These are phyloP conservation scores for Candida orba DNA, from an alignment of 805 yeast species.

Conservation along the genomic window DNA sequence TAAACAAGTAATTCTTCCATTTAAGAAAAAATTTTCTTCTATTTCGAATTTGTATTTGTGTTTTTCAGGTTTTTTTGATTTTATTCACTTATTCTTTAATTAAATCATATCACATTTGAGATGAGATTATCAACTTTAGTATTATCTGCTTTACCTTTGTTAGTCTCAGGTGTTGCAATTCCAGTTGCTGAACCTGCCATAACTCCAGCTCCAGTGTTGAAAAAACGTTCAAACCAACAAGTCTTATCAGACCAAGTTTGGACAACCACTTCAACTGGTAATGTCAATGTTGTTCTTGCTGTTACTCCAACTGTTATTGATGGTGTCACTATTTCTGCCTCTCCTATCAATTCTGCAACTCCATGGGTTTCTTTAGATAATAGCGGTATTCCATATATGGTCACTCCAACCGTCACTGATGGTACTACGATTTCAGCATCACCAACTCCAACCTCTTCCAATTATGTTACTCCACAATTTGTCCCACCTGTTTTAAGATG, in stretches of 20 bases:
- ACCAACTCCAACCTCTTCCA: conserved; percentile 32
- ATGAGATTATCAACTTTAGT: conserved; percentile 7
- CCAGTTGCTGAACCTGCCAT: conserved; percentile 12
- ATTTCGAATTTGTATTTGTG: background rate
- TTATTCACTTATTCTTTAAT: background rate
- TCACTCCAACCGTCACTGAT: conserved; percentile 34
- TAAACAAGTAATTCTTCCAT: conserved; percentile 1
- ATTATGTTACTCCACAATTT: conserved; percentile 29
- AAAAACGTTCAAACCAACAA: conserved; percentile 18
- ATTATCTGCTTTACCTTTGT: conserved; percentile 7
- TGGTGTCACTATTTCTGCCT: conserved; percentile 35
- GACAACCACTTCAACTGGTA: conserved; percentile 28
- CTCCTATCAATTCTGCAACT: conserved; percentile 33
- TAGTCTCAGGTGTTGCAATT: conserved; percentile 20
- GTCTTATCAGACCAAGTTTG: conserved; percentile 25
- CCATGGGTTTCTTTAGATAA: conserved; percentile 37
- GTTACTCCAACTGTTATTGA: conserved; percentile 49
- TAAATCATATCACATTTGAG: background rate
- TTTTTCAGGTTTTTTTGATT: background rate
- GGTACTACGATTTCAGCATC: conserved; percentile 32
- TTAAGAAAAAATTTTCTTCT: background rate
- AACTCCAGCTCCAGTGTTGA: conserved; percentile 16
- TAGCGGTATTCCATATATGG: conserved; percentile 35
- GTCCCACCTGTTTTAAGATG: conserved; percentile 40
- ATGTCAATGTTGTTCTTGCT: conserved; percentile 23